These are phyloP conservation scores for Umbelopsis isabellina DNA, from an alignment of 192 early-diverging fungal genomes.

Conservation along the genomic window DNA sequence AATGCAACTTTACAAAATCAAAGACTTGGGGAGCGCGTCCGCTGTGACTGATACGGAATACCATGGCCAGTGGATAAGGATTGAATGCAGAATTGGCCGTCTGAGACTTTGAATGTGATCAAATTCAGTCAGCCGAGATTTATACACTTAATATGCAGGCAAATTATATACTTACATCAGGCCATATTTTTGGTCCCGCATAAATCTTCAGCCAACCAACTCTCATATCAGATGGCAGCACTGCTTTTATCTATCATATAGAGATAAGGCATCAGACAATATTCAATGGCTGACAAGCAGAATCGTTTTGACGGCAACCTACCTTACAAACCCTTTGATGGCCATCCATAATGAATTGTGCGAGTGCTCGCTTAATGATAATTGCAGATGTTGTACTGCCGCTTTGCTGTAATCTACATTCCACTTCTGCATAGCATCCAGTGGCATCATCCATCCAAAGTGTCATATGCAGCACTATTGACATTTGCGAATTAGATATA, in stretches of 20 bases:
- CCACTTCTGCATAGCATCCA: slow-evolving; percentile 23
- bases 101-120: slow-evolving; percentile 30
- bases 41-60: slow-evolving; percentile 39
- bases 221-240: slow-evolving; percentile 38
- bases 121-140: background rate
- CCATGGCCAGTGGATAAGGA: slow-evolving; percentile 44
- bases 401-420: slow-evolving; percentile 9
- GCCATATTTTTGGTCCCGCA: slow-evolving; percentile 36
- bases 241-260: slow-evolving; percentile 45
- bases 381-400: slow-evolving; percentile 14
- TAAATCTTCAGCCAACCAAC: slow-evolving; percentile 52
- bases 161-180: background rate
- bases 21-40: slow-evolving; percentile 37
- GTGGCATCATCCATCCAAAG: slow-evolving; percentile 3
- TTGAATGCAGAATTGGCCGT: slow-evolving; percentile 11
- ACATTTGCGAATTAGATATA: background rate
- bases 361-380: slow-evolving; percentile 25
- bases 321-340: slow-evolving; percentile 41
- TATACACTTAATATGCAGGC: background rate
- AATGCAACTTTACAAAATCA: slow-evolving; percentile 48
- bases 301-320: background rate
- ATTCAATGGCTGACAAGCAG: background rate
- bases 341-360: slow-evolving; percentile 28
- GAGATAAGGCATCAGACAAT: background rate
- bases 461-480: slow-evolving; percentile 24